Evolutionary conservation across 2,329 filamentous ascomycete species (phyloP).

Genomic region (Purpureocillium takamizusanense): DNA sequence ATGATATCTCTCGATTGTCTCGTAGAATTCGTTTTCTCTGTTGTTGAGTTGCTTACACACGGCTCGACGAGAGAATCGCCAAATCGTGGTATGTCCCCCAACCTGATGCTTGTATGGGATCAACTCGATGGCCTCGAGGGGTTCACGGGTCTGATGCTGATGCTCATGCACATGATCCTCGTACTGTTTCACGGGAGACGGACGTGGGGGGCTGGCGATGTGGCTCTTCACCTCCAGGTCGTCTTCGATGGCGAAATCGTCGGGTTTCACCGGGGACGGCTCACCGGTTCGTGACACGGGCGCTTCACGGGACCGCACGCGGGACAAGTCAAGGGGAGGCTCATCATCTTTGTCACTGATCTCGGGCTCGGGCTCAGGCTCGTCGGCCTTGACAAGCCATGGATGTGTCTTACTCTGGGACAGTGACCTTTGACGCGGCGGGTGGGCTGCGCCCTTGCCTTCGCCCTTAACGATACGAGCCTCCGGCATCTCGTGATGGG

Average conservation of each 20-base stretch:
- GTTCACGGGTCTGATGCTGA: constrained; percentile 43
- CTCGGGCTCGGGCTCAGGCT: constrained; percentile 28
- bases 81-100: constrained; percentile 90
- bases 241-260: constrained; percentile 32
- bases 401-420: constrained; percentile 31
- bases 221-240: constrained; percentile 29
- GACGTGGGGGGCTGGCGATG: constrained; percentile 17
- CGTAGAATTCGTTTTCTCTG: constrained; percentile 97
- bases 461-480: constrained; percentile 19
- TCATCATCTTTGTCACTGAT: constrained; percentile 13
- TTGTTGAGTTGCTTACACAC: constrained; percentile 99
- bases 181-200: constrained; percentile 30
- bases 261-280: constrained; percentile 21
- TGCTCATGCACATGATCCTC: constrained; percentile 43
- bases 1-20: constrained; percentile 86
- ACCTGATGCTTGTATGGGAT: constrained; percentile 98
- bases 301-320: constrained; percentile 18
- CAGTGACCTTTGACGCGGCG: constrained; percentile 34
- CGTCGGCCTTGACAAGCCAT: constrained; percentile 52
- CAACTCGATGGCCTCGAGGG: constrained; percentile 84
- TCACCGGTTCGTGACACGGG: constrained; percentile 19
- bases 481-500: constrained; percentile 53
- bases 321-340: constrained; percentile 13
- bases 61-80: constrained; percentile 87
- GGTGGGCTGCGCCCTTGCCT: constrained; percentile 30